Conservation (phyloP, 768 basidiomycete species). For the Crassisporium funariophilum region DNA sequence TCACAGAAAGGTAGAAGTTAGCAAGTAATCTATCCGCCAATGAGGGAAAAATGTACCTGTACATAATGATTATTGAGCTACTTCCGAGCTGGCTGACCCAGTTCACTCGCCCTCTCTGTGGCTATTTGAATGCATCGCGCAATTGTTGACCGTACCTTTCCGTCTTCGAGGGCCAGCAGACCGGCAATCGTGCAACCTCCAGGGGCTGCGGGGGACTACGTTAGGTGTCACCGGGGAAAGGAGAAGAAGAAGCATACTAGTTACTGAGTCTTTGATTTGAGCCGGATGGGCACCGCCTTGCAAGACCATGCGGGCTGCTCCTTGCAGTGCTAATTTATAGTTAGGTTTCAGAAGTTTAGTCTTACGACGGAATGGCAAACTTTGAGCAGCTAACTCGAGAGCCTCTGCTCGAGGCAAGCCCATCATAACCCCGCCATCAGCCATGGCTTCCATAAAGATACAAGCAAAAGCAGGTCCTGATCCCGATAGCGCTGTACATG, state of each 20-base stretch:
- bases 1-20: no score
- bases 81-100: constrained; percentile 71
- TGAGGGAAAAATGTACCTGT: not conserved
- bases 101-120: constrained; percentile 82
- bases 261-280: constrained; percentile 95
- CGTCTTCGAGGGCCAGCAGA: constrained; percentile 93
- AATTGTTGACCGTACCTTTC: constrained; percentile 89
- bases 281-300: constrained; percentile 91
- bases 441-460: constrained; percentile 97
- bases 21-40: not conserved
- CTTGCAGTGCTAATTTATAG: constrained; percentile 77
- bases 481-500: constrained; percentile 94
- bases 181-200: constrained; percentile 99
- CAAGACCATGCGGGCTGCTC: constrained; percentile 93
- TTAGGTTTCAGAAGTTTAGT: constrained; percentile 5
- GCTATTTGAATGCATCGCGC: constrained; percentile 94
- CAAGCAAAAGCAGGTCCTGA: constrained; percentile 98
- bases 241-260: constrained; percentile 53
- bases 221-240: not conserved
- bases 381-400: constrained; percentile 92
- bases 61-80: constrained; percentile 21
- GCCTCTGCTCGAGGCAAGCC: constrained; percentile 93
- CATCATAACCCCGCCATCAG: constrained; percentile 99
- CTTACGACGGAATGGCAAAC: constrained; percentile 50
- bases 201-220: constrained; percentile 61